Percentiles rank a stretch among this genome's conserved stretches.
Conservation (phyloP, 2,329 filamentous ascomycete species). For the Pseudopithomyces chartarum region DNA sequence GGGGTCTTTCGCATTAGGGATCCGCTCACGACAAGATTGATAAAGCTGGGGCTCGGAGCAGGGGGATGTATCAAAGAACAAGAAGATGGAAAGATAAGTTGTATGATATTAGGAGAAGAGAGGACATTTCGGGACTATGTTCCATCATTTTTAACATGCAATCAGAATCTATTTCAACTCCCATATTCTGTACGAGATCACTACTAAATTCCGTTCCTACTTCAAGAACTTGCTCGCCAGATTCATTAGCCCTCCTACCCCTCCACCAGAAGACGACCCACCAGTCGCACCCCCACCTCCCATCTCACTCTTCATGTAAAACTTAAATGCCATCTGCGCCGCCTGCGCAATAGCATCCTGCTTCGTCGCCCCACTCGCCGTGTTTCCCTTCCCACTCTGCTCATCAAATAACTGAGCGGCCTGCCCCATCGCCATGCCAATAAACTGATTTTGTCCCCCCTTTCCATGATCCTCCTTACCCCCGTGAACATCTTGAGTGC, state of each 20-base stretch:
- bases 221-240: slow-evolving; percentile 66
- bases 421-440: slow-evolving; percentile 86
- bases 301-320: slow-evolving; percentile 81
- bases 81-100: too few species aligned
- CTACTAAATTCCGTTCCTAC: slow-evolving; percentile 25
- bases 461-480: slow-evolving; percentile 49
- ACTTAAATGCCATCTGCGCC: slow-evolving; percentile 85
- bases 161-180: too few species aligned
- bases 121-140: too few species aligned
- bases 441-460: slow-evolving; percentile 74
- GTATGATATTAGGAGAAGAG: too few species aligned
- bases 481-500: slow-evolving; percentile 79
- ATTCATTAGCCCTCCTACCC: slow-evolving; percentile 58
- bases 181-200: too few species aligned
- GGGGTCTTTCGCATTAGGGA: too few species aligned
- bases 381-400: slow-evolving; percentile 61
- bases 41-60: too few species aligned
- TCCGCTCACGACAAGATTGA: too few species aligned
- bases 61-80: too few species aligned
- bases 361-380: slow-evolving; percentile 68
- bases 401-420: slow-evolving; percentile 77
- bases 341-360: slow-evolving; percentile 79
- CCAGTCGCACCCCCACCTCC: slow-evolving; percentile 52
- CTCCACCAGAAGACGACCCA: slow-evolving; percentile 47
- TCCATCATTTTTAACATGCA: too few species aligned